Evolutionary conservation across 768 basidiomycete genomes (phyloP).

Genomic region (Hygrophorus pudorinus): DNA sequence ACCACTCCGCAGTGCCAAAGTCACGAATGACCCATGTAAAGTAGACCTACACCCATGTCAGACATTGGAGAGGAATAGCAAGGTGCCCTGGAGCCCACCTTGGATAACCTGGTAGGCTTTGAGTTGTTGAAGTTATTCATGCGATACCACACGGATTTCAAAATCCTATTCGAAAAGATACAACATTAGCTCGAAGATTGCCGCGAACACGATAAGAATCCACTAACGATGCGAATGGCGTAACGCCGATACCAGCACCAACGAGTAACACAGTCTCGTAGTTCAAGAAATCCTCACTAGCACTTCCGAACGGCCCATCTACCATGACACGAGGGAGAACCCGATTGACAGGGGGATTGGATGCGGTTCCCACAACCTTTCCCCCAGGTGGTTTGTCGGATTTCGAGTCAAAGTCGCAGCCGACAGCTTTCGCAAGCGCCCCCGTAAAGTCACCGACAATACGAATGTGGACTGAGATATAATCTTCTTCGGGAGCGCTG

Average conservation of each 20-base stretch:
- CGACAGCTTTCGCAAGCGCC: conserved; percentile 72
- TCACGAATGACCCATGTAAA: conserved; percentile 96
- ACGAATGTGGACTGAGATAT: conserved; percentile 89
- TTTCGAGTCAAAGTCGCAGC: conserved; percentile 67
- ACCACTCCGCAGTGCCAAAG: conserved; percentile 85
- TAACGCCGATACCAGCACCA: conserved; percentile 94
- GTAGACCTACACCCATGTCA: conserved; percentile 40
- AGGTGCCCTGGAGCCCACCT: conserved; percentile 30
- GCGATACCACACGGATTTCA: conserved; percentile 93
- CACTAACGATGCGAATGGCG: conserved; percentile 88
- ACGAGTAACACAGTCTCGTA: conserved; percentile 85
- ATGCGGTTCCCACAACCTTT: conserved; percentile 48
- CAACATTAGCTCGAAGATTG: background rate
- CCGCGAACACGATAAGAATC: conserved; percentile 3
- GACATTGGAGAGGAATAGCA: background rate
- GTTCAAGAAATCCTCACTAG: conserved; percentile 85
- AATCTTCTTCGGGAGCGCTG: conserved; percentile 92
- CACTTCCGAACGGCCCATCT: conserved; percentile 91
- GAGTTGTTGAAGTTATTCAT: conserved; percentile 78
- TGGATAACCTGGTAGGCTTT: conserved; percentile 75
- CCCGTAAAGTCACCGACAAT: conserved; percentile 85
- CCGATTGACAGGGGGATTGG: conserved; percentile 54
- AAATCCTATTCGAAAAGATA: conserved; percentile 37
- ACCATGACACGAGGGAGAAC: conserved; percentile 89
- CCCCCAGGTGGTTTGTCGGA: conserved; percentile 37